Percentiles rank a stretch among this genome's conserved stretches.
phyloP scores from a whole-genome alignment of 441 rosid species.

The Corymbia citriodora region DNA sequence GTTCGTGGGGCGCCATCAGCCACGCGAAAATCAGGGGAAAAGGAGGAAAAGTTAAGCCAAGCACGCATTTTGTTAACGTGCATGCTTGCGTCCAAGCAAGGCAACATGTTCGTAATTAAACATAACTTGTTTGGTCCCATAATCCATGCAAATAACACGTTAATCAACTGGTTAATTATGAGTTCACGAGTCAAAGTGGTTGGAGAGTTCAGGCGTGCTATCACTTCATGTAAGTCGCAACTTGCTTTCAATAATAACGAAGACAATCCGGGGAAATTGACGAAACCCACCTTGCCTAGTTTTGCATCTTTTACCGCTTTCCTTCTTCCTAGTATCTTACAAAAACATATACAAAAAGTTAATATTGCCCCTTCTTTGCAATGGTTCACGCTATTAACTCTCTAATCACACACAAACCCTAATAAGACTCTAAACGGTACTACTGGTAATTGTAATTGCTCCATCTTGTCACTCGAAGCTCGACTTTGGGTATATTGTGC shows the following conservation, averaged over 20 bases:
- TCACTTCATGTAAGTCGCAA: not conserved
- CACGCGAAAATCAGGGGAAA: not conserved
- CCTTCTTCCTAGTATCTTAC: not conserved
- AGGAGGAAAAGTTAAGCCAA: not conserved
- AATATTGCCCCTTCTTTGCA: not conserved
- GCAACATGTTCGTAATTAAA: not conserved
- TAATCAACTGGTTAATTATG: not conserved
- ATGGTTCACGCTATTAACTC: not conserved
- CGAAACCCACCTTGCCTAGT: not conserved
- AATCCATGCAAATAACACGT: not conserved
- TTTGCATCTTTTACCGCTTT: not conserved
- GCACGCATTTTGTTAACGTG: not conserved
- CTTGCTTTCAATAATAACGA: not conserved
- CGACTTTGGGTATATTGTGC: no score
- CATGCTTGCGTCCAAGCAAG: not conserved
- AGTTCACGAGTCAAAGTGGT: not conserved
- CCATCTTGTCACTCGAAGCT: not conserved
- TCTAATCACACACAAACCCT: not conserved
- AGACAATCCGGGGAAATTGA: not conserved
- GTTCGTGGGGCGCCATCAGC: not conserved
- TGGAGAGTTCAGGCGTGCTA: not conserved
- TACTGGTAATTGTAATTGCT: not conserved
- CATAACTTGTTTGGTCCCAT: not conserved
- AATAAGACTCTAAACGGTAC: not conserved
- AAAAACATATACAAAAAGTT: not conserved